phyloP scores from a whole-genome alignment of 2,329 filamentous ascomycete species.

The Curvularia sp. region DNA sequence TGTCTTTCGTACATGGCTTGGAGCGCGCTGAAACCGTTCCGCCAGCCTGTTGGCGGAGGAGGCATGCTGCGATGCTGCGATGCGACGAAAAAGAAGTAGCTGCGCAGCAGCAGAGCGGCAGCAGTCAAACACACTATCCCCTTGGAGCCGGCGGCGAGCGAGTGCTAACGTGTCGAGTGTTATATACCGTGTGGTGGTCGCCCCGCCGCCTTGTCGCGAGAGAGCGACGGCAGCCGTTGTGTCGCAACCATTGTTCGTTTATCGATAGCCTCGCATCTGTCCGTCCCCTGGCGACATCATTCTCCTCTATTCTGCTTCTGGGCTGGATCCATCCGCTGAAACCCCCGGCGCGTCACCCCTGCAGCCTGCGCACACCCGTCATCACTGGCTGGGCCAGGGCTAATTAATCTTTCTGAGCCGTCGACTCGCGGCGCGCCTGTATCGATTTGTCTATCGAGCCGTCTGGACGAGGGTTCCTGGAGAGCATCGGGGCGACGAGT shows the following conservation, averaged over 20 bases:
- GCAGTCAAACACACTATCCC: conserved; percentile 17
- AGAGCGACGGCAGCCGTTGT: neutral
- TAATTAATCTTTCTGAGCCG: conserved; percentile 40
- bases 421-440: conserved; percentile 38
- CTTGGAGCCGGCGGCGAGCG: neutral
- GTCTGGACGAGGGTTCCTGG: conserved; percentile 34
- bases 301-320: neutral
- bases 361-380: conserved; percentile 31
- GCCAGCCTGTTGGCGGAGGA: conserved; percentile 45
- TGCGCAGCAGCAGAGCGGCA: conserved; percentile 6
- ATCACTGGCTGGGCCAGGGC: conserved; percentile 44
- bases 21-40: conserved; percentile 43
- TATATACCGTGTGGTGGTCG: conserved; percentile 9
- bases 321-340: neutral
- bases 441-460: conserved; percentile 31
- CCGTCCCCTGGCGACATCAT: neutral
- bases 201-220: conserved; percentile 6
- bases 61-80: conserved; percentile 42
- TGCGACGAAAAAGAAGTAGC: conserved; percentile 26
- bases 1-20: conserved; percentile 41
- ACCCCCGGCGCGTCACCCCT: conserved; percentile 33
- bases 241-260: neutral
- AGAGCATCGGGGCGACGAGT: conserved; percentile 26
- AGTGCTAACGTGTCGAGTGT: neutral
- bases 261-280: conserved; percentile 17